Evolutionary conservation across 768 basidiomycete species (phyloP).

Genomic region (Hydnomerulius pinastri): DNA sequence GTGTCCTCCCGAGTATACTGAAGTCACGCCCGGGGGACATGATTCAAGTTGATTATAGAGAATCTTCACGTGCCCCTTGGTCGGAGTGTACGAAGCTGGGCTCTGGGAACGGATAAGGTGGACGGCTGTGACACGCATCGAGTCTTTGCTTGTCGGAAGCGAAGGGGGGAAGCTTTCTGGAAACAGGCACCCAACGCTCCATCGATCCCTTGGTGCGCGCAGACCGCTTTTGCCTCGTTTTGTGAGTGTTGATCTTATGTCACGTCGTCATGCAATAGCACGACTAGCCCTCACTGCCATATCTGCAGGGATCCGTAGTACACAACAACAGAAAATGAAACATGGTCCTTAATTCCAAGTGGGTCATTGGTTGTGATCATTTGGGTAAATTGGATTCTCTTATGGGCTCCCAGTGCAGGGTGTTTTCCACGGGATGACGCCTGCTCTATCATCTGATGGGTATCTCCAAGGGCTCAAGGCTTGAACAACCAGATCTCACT

Average conservation of each 20-base stretch:
- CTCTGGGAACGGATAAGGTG: background rate
- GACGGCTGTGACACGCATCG: background rate
- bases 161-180: background rate
- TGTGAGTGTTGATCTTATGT: no score
- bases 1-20: conserved; percentile 1
- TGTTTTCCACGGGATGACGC: background rate
- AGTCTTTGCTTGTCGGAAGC: conserved; percentile 1
- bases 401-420: no score
- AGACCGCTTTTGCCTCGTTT: background rate
- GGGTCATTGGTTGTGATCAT: background rate
- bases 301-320: no score
- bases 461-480: background rate
- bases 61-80: background rate
- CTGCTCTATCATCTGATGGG: background rate
- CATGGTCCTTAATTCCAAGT: no score
- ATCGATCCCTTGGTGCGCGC: background rate
- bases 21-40: background rate
- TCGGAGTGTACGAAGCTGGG: background rate
- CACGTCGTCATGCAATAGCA: conserved; percentile 1
- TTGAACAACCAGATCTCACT: conserved; percentile 1
- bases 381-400: no score
- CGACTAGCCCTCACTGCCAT: no score
- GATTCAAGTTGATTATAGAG: background rate
- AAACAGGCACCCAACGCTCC: background rate
- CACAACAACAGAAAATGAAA: no score